Evolutionary conservation across 345 rosid genomes (phyloP).

Genomic region (Arabidopsis thaliana): TAIR10.1 NC_003071.7:8781001-8781500

Average conservation of each 20-base stretch:
- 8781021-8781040: conserved; percentile 71
- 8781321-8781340: not conserved
- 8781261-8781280: conserved; percentile 77
- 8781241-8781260: conserved; percentile 70
- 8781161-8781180: not conserved
- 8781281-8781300: conserved; percentile 23
- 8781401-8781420: conserved; percentile 96
- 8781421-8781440: conserved; percentile 70
- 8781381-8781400: conserved; percentile 92
- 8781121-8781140: conserved; percentile 87
- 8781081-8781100: conserved; percentile 64
- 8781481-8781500: conserved; percentile 88
- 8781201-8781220: conserved; percentile 62
- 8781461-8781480: conserved; percentile 96
- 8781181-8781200: not conserved
- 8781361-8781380: conserved; percentile 81
- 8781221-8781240: conserved; percentile 86
- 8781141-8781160: conserved; percentile 56
- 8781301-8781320: not conserved
- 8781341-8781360: conserved; percentile 38
- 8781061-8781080: conserved; percentile 67
- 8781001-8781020: conserved; percentile 83
- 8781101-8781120: conserved; percentile 70
- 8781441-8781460: conserved; percentile 89
- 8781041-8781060: conserved; percentile 67